phyloP scores from a whole-genome alignment of 805 yeast genomes.

The Barnettozyma botsteinii region DNA sequence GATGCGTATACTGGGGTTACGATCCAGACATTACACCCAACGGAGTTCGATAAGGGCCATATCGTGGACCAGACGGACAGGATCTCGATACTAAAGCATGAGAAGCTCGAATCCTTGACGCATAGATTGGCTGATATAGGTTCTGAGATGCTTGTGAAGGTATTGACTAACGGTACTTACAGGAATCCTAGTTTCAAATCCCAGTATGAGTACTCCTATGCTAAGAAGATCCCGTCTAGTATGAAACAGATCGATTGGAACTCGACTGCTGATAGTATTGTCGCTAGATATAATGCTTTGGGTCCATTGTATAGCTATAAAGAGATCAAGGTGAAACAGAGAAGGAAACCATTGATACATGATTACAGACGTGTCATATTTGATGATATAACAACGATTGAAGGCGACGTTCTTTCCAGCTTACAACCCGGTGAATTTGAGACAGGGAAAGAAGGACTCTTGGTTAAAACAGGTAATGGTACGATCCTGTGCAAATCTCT shows the following conservation, averaged over 20 bases:
- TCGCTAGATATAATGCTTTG: slow-evolving; percentile 42
- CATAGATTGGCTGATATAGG: slow-evolving; percentile 55
- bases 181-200: slow-evolving; percentile 19
- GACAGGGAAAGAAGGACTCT: slow-evolving; percentile 21
- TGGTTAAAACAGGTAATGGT: slow-evolving; percentile 42
- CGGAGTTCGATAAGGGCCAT: slow-evolving; percentile 75
- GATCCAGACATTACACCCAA: slow-evolving; percentile 84
- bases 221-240: slow-evolving; percentile 45
- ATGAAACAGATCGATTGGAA: slow-evolving; percentile 47
- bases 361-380: slow-evolving; percentile 44
- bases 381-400: slow-evolving; percentile 28
- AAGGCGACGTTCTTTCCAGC: background rate
- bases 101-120: slow-evolving; percentile 41
- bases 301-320: slow-evolving; percentile 51
- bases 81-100: slow-evolving; percentile 35
- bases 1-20: slow-evolving; percentile 74
- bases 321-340: slow-evolving; percentile 31
- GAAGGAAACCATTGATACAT: slow-evolving; percentile 22
- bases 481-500: slow-evolving; percentile 31
- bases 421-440: slow-evolving; percentile 29
- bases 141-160: slow-evolving; percentile 47
- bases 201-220: slow-evolving; percentile 40
- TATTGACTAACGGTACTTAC: slow-evolving; percentile 32
- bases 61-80: slow-evolving; percentile 54
- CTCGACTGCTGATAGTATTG: slow-evolving; percentile 31